Evolutionary conservation across 352 stramenopile species (phyloP).

Genomic region (Pythium myriotylum): DNA sequence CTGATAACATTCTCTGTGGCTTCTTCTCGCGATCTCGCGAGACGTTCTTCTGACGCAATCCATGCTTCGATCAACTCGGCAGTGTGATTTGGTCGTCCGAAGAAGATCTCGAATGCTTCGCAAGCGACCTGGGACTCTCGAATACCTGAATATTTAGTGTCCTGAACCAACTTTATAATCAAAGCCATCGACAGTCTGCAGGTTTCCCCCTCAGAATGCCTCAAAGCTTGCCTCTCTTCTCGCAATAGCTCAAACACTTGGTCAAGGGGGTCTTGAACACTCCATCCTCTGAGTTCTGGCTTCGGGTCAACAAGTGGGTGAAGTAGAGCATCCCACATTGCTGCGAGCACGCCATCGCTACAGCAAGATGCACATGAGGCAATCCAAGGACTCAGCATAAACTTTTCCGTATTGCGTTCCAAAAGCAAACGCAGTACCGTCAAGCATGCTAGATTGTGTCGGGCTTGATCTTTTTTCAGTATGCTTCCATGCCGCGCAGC

Average conservation of each 20-base stretch:
- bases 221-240: conserved; percentile 22
- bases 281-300: conserved; percentile 7
- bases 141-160: conserved; percentile 3
- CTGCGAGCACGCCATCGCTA: conserved; percentile 51
- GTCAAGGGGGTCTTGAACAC: conserved; percentile 19
- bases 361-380: conserved; percentile 58
- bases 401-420: conserved; percentile 76
- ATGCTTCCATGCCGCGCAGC: conserved; percentile 16
- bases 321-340: conserved; percentile 54
- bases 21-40: conserved; percentile 2
- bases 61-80: conserved; percentile 42
- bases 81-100: conserved; percentile 47
- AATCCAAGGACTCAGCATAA: conserved; percentile 76
- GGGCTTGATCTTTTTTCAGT: conserved; percentile 14
- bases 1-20: conserved; percentile 12
- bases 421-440: conserved; percentile 76
- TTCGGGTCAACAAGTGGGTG: conserved; percentile 14
- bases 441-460: conserved; percentile 68
- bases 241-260: conserved; percentile 29
- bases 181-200: conserved; percentile 29
- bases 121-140: conserved; percentile 9
- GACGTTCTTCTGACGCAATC: conserved; percentile 20
- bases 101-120: conserved; percentile 58
- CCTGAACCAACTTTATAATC: conserved; percentile 23
- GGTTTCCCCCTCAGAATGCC: conserved; percentile 7